Conservation (phyloP, 2,329 filamentous ascomycete species). For the Cytospora schulzeri region DNA sequence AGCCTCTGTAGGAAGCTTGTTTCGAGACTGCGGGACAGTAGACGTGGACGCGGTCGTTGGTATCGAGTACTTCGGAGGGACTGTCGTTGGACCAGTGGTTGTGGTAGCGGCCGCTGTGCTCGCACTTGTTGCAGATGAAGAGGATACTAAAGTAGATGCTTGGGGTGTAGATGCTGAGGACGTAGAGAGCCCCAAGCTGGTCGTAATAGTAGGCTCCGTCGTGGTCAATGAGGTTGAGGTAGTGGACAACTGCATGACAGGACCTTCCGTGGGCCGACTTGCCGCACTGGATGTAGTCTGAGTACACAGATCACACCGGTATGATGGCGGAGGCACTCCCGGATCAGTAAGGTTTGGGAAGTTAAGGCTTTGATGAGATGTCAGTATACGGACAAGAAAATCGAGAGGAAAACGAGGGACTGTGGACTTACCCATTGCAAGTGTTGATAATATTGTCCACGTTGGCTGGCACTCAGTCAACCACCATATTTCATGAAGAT, state of each 20-base stretch:
- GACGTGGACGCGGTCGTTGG: constrained; percentile 28
- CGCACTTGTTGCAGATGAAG: constrained; percentile 11
- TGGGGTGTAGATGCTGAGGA: not conserved
- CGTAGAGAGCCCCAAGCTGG: not conserved
- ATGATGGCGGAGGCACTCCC: constrained; percentile 39
- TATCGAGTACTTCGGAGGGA: constrained; percentile 18
- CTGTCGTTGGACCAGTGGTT: not conserved
- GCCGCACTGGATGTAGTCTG: constrained; percentile 3
- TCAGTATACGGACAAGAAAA: not conserved
- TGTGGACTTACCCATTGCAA: constrained; percentile 50
- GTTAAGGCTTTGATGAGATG: constrained; percentile 34
- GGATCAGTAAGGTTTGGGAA: constrained; percentile 38
- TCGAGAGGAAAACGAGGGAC: not conserved
- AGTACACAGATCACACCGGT: constrained; percentile 32
- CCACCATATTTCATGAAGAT: not conserved
- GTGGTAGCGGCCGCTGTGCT: constrained; percentile 8
- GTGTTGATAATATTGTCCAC: constrained; percentile 54
- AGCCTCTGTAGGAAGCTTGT: constrained; percentile 41
- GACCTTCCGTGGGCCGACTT: not conserved
- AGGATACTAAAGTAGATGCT: not conserved
- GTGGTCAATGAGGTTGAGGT: not conserved
- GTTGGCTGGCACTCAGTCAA: constrained; percentile 44
- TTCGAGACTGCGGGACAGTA: constrained; percentile 28
- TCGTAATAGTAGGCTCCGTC: not conserved
- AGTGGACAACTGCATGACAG: constrained; percentile 1